phyloP scores from a whole-genome alignment of 2,329 filamentous ascomycete species.

The Fusarium neocosmosporiellum region DNA sequence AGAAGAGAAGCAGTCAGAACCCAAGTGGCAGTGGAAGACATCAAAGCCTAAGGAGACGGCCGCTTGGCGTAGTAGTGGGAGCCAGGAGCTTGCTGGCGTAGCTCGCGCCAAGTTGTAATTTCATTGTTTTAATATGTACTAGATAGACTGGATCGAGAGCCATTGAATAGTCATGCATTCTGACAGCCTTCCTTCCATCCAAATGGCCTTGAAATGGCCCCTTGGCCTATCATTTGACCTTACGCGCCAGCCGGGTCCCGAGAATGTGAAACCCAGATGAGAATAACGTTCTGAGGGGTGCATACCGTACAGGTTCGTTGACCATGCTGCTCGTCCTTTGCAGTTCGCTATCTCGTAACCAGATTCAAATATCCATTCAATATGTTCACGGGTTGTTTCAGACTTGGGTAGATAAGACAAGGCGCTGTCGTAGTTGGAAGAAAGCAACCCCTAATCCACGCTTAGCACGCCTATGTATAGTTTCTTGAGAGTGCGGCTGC shows the following conservation, averaged over 20 bases:
- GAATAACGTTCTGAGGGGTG: not conserved
- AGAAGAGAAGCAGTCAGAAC: constrained; percentile 13
- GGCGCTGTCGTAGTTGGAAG: not conserved
- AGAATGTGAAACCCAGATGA: not conserved
- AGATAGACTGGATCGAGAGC: not conserved
- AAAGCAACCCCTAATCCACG: not conserved
- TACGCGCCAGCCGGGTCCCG: not conserved
- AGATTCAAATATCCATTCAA: not conserved
- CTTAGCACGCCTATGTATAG: not conserved
- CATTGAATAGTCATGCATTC: not conserved
- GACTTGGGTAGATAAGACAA: too few relatives aligned
- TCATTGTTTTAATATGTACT: not conserved
- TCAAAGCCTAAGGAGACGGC: constrained; percentile 19
- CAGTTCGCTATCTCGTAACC: not conserved
- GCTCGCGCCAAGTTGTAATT: constrained; percentile 26
- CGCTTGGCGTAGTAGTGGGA: constrained; percentile 29
- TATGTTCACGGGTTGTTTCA: not conserved
- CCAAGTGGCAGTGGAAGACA: constrained; percentile 32
- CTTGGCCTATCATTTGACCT: not conserved
- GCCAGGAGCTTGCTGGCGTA: constrained; percentile 24
- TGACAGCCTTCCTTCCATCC: not conserved
- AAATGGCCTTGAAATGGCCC: not conserved
- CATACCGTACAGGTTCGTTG: not conserved
- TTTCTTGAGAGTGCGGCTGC: not conserved
- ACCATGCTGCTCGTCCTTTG: not conserved